A percentile compares a stretch with the other conserved stretches of the same genome.
These are phyloP conservation scores for Trypethelium eluteriae DNA, from an alignment of 495 filamentous ascomycete genomes.

Conservation along the genomic window DNA sequence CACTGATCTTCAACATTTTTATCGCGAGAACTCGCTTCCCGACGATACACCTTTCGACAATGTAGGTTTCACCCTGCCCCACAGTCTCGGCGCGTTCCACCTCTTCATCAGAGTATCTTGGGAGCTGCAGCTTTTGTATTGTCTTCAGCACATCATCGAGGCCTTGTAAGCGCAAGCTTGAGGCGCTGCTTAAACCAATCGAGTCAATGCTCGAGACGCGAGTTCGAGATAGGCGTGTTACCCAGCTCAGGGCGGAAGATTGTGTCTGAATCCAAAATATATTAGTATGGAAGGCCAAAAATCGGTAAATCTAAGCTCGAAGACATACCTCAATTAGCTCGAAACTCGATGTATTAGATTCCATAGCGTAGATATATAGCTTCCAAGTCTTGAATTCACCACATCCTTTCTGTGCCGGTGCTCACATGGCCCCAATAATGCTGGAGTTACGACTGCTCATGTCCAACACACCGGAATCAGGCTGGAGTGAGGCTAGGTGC, in stretches of 20 bases:
- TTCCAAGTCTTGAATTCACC: neutral
- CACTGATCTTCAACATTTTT: neutral
- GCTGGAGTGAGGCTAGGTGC: neutral
- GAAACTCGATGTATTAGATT: neutral
- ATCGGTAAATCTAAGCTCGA: neutral
- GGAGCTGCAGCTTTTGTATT: neutral
- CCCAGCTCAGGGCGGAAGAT: neutral
- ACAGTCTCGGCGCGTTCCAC: neutral
- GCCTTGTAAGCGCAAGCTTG: neutral
- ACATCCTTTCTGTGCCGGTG: neutral
- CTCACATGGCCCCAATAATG: neutral
- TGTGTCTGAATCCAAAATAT: neutral
- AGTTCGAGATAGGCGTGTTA: neutral
- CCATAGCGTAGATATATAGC: neutral
- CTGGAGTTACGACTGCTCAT: neutral
- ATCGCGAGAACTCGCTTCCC: neutral
- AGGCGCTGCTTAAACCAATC: neutral
- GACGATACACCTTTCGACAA: neutral
- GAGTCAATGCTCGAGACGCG: neutral
- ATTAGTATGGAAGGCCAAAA: neutral
- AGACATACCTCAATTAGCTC: neutral
- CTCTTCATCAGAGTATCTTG: neutral
- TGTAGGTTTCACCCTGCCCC: neutral
- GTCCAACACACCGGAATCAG: neutral
- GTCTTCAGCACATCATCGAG: neutral